phyloP scores from a whole-genome alignment of 2,329 filamentous ascomycete genomes.

The Dendrostoma leiphaemia region DNA sequence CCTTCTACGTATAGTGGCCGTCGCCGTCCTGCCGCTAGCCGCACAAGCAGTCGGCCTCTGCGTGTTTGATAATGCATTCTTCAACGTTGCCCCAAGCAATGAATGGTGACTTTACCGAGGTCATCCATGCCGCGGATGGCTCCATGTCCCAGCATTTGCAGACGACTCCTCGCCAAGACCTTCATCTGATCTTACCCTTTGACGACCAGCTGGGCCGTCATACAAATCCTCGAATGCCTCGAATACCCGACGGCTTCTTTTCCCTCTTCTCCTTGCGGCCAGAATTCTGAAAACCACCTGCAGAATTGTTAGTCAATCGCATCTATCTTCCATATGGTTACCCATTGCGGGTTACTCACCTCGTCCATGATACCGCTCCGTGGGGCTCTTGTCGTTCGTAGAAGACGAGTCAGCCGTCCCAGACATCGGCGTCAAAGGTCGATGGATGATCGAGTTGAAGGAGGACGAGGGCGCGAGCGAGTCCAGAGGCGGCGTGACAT shows the following conservation, averaged over 20 bases:
- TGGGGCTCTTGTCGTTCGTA: constrained; percentile 33
- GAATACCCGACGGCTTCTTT: constrained; percentile 37
- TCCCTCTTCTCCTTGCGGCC: constrained; percentile 48
- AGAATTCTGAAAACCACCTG: constrained; percentile 48
- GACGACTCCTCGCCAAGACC: neutral
- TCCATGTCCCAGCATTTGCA: neutral
- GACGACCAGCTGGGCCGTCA: constrained; percentile 18
- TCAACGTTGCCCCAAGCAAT: no score
- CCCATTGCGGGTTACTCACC: constrained; percentile 32
- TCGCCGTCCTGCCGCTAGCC: no score
- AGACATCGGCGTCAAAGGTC: constrained; percentile 38
- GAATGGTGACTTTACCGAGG: no score
- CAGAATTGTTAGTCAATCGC: neutral
- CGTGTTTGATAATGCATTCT: no score
- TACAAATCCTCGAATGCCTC: constrained; percentile 37
- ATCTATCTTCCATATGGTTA: constrained; percentile 36
- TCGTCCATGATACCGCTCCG: constrained; percentile 42
- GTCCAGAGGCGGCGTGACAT: constrained; percentile 40
- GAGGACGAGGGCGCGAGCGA: constrained; percentile 24
- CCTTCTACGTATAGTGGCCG: no score
- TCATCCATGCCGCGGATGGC: neutral
- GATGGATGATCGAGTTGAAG: constrained; percentile 26
- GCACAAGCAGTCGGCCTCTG: no score
- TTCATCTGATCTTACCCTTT: neutral
- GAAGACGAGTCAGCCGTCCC: constrained; percentile 16